Conservation (phyloP, 805 yeast species). For the Suhomyces sp. region DNA sequence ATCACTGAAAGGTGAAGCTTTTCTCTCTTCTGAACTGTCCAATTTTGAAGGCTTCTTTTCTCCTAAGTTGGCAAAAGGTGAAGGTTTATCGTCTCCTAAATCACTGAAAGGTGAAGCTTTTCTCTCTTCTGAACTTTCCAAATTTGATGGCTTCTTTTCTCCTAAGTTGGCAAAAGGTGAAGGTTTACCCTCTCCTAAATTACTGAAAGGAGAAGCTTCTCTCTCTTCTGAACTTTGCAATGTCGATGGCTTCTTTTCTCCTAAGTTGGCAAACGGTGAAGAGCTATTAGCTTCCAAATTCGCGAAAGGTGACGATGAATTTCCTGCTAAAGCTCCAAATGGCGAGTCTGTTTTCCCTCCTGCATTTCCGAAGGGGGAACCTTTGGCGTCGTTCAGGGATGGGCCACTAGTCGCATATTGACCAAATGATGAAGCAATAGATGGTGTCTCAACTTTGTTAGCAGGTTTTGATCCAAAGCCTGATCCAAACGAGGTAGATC, state of each 20-base stretch:
- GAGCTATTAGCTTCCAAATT: slow-evolving; percentile 4
- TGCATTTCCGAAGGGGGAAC: slow-evolving; percentile 15
- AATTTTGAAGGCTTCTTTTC: not conserved
- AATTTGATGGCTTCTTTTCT: not conserved
- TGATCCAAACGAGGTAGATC: slow-evolving; percentile 9
- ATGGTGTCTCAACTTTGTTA: not conserved
- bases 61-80: not conserved
- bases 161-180: not conserved
- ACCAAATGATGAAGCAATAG: slow-evolving; percentile 8
- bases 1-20: slow-evolving; percentile 7
- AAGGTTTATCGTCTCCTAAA: not conserved
- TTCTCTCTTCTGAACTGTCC: slow-evolving; percentile 4
- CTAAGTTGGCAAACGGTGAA: slow-evolving; percentile 8
- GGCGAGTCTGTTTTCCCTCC: slow-evolving; percentile 4
- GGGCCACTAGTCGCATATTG: slow-evolving; percentile 3
- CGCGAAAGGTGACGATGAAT: slow-evolving; percentile 18
- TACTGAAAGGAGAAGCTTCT: slow-evolving; percentile 6
- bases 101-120: slow-evolving; percentile 6
- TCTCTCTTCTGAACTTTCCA: slow-evolving; percentile 5
- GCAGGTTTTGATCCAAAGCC: slow-evolving; percentile 6
- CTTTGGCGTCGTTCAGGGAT: slow-evolving; percentile 2
- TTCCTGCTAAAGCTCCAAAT: slow-evolving; percentile 6
- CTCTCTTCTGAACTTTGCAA: slow-evolving; percentile 10
- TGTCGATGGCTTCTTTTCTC: slow-evolving; percentile 1
- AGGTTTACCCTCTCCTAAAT: not conserved